A percentile compares a stretch with the other conserved stretches of the same genome.
phyloP scores from a whole-genome alignment of 2,329 filamentous ascomycete genomes.

The Pseudogymnoascus sp. region DNA sequence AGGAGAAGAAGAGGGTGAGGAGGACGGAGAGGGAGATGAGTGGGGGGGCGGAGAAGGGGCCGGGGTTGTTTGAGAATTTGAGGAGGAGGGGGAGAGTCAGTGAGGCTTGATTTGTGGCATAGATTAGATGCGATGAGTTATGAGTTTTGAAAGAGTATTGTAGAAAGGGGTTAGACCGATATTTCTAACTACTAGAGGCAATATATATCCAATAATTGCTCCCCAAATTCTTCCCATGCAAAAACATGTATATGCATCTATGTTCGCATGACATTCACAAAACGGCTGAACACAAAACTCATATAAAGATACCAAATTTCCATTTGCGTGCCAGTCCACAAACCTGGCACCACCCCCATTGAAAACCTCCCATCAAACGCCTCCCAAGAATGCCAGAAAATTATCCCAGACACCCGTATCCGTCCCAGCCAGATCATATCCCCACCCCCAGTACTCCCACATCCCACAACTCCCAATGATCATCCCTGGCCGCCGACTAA shows the following conservation, averaged over 20 bases:
- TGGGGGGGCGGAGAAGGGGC: background rate
- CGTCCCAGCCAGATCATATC: background rate
- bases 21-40: background rate
- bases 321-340: background rate
- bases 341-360: background rate
- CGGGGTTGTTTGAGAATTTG: background rate
- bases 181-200: background rate
- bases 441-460: background rate
- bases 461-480: background rate
- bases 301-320: background rate
- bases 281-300: background rate
- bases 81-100: background rate
- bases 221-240: background rate
- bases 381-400: background rate
- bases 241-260: background rate
- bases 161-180: background rate
- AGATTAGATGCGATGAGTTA: background rate
- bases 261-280: background rate
- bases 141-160: background rate
- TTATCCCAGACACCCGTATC: background rate
- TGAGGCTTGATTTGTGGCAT: background rate
- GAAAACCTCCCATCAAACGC: background rate
- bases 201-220: constrained; percentile 1
- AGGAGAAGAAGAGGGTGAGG: background rate
- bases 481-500: background rate